phyloP scores from a whole-genome alignment of 495 filamentous ascomycete genomes.

The Thermothielavioides terrestris region DNA sequence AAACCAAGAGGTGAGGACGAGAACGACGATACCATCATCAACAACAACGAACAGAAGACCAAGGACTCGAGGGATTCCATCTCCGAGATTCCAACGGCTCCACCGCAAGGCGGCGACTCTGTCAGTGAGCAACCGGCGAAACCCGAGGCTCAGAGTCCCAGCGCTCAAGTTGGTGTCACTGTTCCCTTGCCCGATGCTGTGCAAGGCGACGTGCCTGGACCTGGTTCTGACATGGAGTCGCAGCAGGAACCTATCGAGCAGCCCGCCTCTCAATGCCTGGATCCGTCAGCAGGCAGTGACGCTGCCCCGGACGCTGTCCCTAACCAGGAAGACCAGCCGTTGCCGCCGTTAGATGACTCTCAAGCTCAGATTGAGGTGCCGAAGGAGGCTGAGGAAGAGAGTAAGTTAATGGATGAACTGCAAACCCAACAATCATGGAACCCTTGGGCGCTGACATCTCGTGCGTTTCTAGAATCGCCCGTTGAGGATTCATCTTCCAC shows the following conservation, averaged over 20 bases:
- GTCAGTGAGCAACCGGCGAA: constrained; percentile 4
- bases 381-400: not conserved
- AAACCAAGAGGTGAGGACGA: constrained; percentile 20
- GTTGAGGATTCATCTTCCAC: not conserved
- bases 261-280: constrained; percentile 1
- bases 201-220: constrained; percentile 10
- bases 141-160: constrained; percentile 1
- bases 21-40: too few species aligned
- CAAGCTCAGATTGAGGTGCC: not conserved
- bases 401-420: not conserved
- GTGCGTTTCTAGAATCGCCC: not conserved
- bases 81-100: constrained; percentile 7
- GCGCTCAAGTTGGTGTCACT: constrained; percentile 13
- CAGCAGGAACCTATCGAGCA: constrained; percentile 10
- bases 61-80: constrained; percentile 13
- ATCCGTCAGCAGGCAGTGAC: not conserved
- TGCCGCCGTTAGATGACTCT: not conserved
- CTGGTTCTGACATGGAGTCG: constrained; percentile 9
- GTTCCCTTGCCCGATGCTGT: constrained; percentile 6
- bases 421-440: not conserved
- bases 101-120: constrained; percentile 3
- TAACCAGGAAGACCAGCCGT: not conserved
- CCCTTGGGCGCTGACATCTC: constrained; percentile 1
- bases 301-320: not conserved
- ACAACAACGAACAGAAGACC: constrained; percentile 7